These are phyloP conservation scores for Aureobasidium sp. DNA, from an alignment of 2,329 filamentous ascomycete species.

Conservation along the genomic window DNA sequence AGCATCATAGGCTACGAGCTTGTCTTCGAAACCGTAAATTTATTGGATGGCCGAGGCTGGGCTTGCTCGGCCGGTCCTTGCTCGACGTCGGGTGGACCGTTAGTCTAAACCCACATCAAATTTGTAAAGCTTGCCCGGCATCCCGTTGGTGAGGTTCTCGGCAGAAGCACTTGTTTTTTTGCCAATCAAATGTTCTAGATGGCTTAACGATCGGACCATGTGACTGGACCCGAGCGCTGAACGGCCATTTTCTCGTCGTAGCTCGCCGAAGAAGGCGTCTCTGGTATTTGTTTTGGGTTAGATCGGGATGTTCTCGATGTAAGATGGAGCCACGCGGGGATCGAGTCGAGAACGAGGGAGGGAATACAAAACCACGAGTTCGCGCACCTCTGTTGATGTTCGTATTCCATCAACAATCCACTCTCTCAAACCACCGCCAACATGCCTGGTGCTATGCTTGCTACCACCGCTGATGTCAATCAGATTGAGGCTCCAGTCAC, in stretches of 20 bases:
- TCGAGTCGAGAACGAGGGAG: not conserved
- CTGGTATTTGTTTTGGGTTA: not conserved
- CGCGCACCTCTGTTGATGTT: not conserved
- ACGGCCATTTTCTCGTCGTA: slow-evolving; percentile 8
- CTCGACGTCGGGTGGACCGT: slow-evolving; percentile 9
- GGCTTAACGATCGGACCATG: slow-evolving; percentile 12
- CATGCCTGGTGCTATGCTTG: slow-evolving; percentile 19
- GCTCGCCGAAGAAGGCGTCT: slow-evolving; percentile 10
- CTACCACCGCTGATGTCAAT: slow-evolving; percentile 41
- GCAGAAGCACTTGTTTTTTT: not conserved
- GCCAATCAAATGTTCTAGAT: slow-evolving; percentile 13
- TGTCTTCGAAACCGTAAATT: not conserved
- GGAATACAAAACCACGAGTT: slow-evolving; percentile 9
- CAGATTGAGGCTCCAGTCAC: slow-evolving; percentile 47
- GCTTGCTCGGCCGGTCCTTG: not conserved
- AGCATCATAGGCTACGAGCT: slow-evolving; percentile 1
- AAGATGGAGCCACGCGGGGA: slow-evolving; percentile 6
- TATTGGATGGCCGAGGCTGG: slow-evolving; percentile 12
- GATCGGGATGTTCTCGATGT: slow-evolving; percentile 2
- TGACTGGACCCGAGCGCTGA: slow-evolving; percentile 12
- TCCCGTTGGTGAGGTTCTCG: slow-evolving; percentile 1
- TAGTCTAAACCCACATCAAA: slow-evolving; percentile 12
- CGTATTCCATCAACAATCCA: not conserved
- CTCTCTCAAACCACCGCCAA: slow-evolving; percentile 7
- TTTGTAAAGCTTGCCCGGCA: slow-evolving; percentile 5